phyloP scores from a whole-genome alignment of 2,329 filamentous ascomycete genomes.

The Aspergillus hiratsukae region DNA sequence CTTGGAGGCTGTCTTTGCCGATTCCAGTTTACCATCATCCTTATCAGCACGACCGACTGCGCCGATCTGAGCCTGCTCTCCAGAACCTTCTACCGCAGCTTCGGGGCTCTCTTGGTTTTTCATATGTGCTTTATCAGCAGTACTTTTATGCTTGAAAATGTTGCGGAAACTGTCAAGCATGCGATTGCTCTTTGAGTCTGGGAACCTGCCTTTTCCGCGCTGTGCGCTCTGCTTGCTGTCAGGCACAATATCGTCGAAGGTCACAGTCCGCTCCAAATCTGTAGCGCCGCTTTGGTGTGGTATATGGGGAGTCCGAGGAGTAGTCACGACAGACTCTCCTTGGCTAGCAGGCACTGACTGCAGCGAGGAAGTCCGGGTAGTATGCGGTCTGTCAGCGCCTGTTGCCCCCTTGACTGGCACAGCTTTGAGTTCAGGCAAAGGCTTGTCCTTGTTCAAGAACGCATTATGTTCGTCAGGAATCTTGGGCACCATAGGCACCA shows the following conservation, averaged over 20 bases:
- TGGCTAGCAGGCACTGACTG: conserved; percentile 5
- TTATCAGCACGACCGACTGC: not conserved
- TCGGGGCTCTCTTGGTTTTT: conserved; percentile 3
- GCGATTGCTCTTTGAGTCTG: conserved; percentile 12
- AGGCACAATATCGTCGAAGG: conserved; percentile 9
- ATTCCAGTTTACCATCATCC: conserved; percentile 1
- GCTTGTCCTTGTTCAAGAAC: not conserved
- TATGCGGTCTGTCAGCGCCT: conserved; percentile 3
- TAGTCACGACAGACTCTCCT: not conserved
- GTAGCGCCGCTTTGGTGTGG: not conserved
- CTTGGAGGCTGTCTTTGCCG: conserved; percentile 2
- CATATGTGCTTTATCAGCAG: conserved; percentile 5
- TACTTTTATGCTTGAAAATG: conserved; percentile 14
- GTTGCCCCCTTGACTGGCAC: not conserved
- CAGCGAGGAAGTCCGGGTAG: conserved; percentile 12
- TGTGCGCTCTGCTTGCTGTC: not conserved
- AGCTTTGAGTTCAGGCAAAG: not conserved
- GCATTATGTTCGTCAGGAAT: conserved; percentile 3
- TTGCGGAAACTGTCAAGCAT: conserved; percentile 16
- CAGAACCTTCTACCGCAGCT: not conserved
- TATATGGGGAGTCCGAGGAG: not conserved
- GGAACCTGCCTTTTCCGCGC: not conserved
- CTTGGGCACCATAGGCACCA: conserved; percentile 8
- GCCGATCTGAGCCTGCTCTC: not conserved
- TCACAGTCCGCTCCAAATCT: conserved; percentile 1